These are phyloP conservation scores for Pleomassaria siparia DNA, from an alignment of 2,329 filamentous ascomycete genomes.

Conservation along the genomic window DNA sequence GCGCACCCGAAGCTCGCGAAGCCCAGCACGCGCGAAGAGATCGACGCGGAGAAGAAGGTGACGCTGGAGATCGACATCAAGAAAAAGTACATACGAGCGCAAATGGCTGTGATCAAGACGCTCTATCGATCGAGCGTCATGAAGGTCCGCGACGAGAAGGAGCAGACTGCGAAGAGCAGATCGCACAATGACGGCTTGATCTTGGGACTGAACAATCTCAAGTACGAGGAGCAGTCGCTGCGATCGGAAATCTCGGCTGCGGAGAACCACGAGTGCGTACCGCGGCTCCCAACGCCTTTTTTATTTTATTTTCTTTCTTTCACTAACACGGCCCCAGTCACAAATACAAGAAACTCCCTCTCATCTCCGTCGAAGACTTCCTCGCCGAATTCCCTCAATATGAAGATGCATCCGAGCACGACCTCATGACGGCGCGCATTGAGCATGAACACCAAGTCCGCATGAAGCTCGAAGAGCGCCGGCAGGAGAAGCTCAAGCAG, in stretches of 20 bases:
- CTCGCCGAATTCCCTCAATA: conserved; percentile 75
- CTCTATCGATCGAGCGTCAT: conserved; percentile 82
- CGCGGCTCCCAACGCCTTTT: neutral
- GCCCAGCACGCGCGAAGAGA: conserved; percentile 20
- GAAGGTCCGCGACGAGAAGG: conserved; percentile 80
- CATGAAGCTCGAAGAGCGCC: conserved; percentile 79
- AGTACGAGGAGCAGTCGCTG: conserved; percentile 92
- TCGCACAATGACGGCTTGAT: conserved; percentile 91
- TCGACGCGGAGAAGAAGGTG: conserved; percentile 27
- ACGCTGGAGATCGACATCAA: conserved; percentile 28
- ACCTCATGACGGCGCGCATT: conserved; percentile 86
- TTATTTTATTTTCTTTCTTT: too few relatives aligned
- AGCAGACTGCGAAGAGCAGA: conserved; percentile 79
- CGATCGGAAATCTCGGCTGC: conserved; percentile 88
- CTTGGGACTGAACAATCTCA: conserved; percentile 90
- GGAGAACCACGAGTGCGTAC: conserved; percentile 82
- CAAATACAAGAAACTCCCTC: conserved; percentile 80
- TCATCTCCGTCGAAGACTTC: conserved; percentile 84
- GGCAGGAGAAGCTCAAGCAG: conserved; percentile 63
- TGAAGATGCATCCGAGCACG: conserved; percentile 70
- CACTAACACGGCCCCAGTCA: conserved; percentile 59
- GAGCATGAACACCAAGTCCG: conserved; percentile 86
- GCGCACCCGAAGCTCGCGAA: conserved; percentile 27
- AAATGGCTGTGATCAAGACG: conserved; percentile 61
- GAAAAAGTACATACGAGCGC: conserved; percentile 77